These are phyloP conservation scores for Geotrichum macrosporum DNA, from an alignment of 1,139 yeast genomes.

Conservation along the genomic window DNA sequence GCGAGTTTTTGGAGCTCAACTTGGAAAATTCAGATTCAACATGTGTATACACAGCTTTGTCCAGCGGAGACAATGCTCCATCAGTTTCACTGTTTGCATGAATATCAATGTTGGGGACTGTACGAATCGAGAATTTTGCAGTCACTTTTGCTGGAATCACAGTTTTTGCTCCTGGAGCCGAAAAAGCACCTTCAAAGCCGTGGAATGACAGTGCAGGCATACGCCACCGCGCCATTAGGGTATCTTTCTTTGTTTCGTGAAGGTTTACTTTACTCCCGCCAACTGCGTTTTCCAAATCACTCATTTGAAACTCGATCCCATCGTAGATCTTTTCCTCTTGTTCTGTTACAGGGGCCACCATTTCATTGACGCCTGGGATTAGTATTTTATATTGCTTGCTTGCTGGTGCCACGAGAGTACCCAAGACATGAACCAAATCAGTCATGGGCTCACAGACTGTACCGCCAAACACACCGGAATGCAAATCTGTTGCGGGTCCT, in stretches of 20 bases:
- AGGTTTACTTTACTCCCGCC: constrained; percentile 83
- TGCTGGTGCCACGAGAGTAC: constrained; percentile 57
- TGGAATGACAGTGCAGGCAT: constrained; percentile 92
- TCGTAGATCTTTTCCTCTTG: constrained; percentile 75
- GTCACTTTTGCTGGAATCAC: constrained; percentile 92
- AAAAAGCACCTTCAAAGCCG: constrained; percentile 97
- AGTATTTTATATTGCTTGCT: constrained; percentile 75
- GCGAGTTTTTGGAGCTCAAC: constrained; percentile 69
- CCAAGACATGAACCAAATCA: constrained; percentile 73
- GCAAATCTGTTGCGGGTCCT: constrained; percentile 97
- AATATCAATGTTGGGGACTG: constrained; percentile 86
- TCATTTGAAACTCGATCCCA: constrained; percentile 74
- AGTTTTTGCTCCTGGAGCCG: constrained; percentile 93
- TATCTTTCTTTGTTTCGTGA: constrained; percentile 67
- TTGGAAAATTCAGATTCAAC: constrained; percentile 59
- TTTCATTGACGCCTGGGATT: constrained; percentile 82
- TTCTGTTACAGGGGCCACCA: constrained; percentile 88
- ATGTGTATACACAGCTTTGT: constrained; percentile 67
- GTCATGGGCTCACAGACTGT: constrained; percentile 96
- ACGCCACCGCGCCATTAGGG: constrained; percentile 96
- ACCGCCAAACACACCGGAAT: constrained; percentile 97
- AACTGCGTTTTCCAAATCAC: constrained; percentile 79
- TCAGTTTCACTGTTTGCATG: too few relatives aligned
- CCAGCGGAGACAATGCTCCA: constrained; percentile 68
- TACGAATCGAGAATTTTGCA: constrained; percentile 94